Conservation (phyloP, 2,329 filamentous ascomycete species). For the Escovopsis sp. region DNA sequence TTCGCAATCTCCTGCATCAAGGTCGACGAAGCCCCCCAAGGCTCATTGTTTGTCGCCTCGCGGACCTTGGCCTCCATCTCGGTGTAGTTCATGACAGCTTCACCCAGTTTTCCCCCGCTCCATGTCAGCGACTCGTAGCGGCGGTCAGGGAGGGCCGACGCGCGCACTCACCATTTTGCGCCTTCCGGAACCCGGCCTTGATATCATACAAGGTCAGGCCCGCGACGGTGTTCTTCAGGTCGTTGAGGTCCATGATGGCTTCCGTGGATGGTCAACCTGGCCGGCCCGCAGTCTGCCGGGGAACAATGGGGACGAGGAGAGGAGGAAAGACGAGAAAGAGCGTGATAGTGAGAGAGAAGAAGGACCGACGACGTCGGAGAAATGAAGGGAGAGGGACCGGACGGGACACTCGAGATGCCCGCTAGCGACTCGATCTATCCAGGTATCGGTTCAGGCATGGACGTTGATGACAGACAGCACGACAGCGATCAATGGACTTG, state of each 20-base stretch:
- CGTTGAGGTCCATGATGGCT: slow-evolving; percentile 66
- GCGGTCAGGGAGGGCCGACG: slow-evolving; percentile 5
- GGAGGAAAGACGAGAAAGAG: not conserved
- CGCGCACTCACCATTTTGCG: slow-evolving; percentile 81
- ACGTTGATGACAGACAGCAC: no score
- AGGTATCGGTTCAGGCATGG: no score
- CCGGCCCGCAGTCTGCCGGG: no score
- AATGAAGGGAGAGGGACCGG: no score
- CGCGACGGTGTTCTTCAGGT: slow-evolving; percentile 71
- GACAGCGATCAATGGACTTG: no score
- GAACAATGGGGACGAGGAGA: not conserved
- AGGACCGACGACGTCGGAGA: not conserved
- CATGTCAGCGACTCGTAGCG: slow-evolving; percentile 14
- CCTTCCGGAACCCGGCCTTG: slow-evolving; percentile 87
- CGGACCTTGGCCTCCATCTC: slow-evolving; percentile 84
- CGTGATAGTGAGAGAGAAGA: not conserved
- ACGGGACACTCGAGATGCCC: no score
- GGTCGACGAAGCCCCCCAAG: slow-evolving; percentile 72
- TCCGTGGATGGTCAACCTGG: no score
- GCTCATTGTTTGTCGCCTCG: slow-evolving; percentile 98
- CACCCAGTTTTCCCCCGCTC: not conserved
- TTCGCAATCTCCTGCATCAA: slow-evolving; percentile 97
- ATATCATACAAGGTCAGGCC: slow-evolving; percentile 89
- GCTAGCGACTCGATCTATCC: no score
- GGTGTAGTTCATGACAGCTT: slow-evolving; percentile 95